These are phyloP conservation scores for Aspergillus bridgeri DNA, from an alignment of 495 filamentous ascomycete species.

Conservation along the genomic window DNA sequence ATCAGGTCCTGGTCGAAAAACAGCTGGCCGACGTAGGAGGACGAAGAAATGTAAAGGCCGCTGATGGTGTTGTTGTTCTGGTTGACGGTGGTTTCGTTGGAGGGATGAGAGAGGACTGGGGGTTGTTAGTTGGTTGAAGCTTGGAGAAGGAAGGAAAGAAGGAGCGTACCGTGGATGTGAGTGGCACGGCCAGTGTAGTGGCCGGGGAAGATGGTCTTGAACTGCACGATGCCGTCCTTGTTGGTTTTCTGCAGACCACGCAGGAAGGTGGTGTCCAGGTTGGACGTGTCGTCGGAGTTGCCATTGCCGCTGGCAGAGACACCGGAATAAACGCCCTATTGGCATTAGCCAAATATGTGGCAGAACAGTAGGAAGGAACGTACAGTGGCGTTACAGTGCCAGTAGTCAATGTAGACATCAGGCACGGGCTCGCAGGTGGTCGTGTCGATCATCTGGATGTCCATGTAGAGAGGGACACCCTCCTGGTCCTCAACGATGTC, in stretches of 20 bases:
- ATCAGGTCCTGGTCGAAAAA: slow-evolving; percentile 61
- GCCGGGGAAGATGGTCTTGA: slow-evolving; percentile 53
- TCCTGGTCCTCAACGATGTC: slow-evolving; percentile 52
- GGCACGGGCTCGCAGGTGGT: slow-evolving; percentile 54
- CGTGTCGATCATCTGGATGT: slow-evolving; percentile 59
- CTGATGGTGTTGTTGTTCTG: slow-evolving; percentile 25
- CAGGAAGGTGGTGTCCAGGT: slow-evolving; percentile 50
- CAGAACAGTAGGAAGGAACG: background rate
- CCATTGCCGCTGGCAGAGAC: slow-evolving; percentile 52
- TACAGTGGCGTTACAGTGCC: slow-evolving; percentile 51
- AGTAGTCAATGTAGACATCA: slow-evolving; percentile 56
- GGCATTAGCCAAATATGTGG: slow-evolving; percentile 1
- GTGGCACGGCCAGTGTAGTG: slow-evolving; percentile 49
- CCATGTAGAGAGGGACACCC: slow-evolving; percentile 55
- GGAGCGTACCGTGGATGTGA: slow-evolving; percentile 35
- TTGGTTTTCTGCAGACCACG: slow-evolving; percentile 54
- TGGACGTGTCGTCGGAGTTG: slow-evolving; percentile 31
- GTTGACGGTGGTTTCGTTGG: slow-evolving; percentile 25
- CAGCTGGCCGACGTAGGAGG: slow-evolving; percentile 58
- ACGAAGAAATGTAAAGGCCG: slow-evolving; percentile 29
- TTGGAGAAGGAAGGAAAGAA: background rate
- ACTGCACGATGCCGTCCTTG: slow-evolving; percentile 46
- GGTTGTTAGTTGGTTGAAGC: background rate
- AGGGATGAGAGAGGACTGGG: slow-evolving; percentile 32
- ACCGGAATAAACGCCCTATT: slow-evolving; percentile 56